A percentile compares a stretch with the other conserved stretches of the same genome.
Conservation (phyloP, 805 yeast species). For the Sporopachydermia quercuum region DNA sequence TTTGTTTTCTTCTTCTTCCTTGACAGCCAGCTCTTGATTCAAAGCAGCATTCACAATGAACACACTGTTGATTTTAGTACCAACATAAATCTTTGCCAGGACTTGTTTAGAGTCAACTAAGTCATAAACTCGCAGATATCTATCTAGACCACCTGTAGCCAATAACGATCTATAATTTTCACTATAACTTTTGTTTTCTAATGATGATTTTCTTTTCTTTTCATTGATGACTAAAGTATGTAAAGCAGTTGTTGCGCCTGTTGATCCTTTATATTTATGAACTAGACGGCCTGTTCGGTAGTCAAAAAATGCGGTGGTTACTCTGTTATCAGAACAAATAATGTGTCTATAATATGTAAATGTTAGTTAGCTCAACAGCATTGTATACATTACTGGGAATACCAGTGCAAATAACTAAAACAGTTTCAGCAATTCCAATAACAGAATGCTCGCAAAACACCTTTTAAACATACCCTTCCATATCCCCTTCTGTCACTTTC, state of each 20-base stretch:
- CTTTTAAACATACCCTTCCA: not conserved
- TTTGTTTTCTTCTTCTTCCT: constrained; percentile 19
- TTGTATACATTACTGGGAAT: too few species aligned
- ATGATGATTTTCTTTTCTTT: constrained; percentile 3
- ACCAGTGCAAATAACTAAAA: too few species aligned
- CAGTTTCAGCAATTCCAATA: constrained; percentile 23
- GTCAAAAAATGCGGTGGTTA: constrained; percentile 43
- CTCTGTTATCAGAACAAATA: constrained; percentile 60
- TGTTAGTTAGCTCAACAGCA: too few species aligned
- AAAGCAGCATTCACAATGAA: constrained; percentile 30
- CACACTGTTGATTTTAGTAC: constrained; percentile 49
- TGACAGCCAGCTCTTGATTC: constrained; percentile 10
- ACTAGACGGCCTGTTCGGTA: constrained; percentile 34
- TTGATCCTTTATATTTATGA: constrained; percentile 67
- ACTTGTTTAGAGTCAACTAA: constrained; percentile 38
- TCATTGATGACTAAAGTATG: constrained; percentile 8
- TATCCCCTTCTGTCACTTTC: not conserved
- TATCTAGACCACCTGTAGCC: constrained; percentile 74
- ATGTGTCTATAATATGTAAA: constrained; percentile 31
- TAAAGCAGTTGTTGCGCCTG: constrained; percentile 48
- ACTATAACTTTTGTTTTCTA: not conserved
- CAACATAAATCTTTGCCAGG: constrained; percentile 56
- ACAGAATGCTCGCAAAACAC: constrained; percentile 36
- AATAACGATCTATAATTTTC: constrained; percentile 33
- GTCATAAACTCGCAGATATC: constrained; percentile 72